phyloP scores from a whole-genome alignment of 495 filamentous ascomycete genomes.

The Bombardia bombarda region DNA sequence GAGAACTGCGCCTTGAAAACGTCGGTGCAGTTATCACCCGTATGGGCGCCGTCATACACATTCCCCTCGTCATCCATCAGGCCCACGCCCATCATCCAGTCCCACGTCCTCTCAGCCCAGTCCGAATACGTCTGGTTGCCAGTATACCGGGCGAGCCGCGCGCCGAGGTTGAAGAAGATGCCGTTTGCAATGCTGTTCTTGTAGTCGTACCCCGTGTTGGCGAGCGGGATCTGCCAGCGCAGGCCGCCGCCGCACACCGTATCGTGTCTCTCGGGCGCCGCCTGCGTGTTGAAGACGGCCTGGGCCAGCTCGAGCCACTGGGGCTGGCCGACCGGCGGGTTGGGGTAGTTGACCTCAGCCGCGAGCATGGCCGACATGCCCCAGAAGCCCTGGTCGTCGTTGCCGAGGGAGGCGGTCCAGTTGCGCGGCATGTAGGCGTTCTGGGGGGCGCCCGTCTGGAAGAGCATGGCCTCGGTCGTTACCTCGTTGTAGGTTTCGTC shows the following conservation, averaged over 20 bases:
- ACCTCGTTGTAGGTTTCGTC: conserved; percentile 54
- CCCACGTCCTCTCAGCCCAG: conserved; percentile 62
- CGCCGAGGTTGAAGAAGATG: conserved; percentile 71
- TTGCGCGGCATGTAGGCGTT: conserved; percentile 57
- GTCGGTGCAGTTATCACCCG: conserved; percentile 47
- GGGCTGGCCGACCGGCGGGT: conserved; percentile 43
- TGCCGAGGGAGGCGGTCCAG: conserved; percentile 59
- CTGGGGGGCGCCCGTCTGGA: conserved; percentile 45
- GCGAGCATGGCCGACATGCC: conserved; percentile 62
- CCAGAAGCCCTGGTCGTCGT: conserved; percentile 78
- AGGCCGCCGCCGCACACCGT: conserved; percentile 60
- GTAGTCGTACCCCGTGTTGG: conserved; percentile 67
- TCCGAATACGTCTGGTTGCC: conserved; percentile 68
- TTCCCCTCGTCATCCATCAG: conserved; percentile 45
- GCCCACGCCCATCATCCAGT: conserved; percentile 60
- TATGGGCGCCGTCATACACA: conserved; percentile 63
- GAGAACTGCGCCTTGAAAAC: conserved; percentile 55
- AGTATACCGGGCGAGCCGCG: conserved; percentile 64
- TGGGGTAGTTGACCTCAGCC: conserved; percentile 57
- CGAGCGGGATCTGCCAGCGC: conserved; percentile 67
- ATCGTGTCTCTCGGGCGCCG: conserved; percentile 43
- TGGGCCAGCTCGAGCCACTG: conserved; percentile 65
- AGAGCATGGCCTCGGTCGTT: conserved; percentile 47
- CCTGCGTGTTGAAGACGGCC: conserved; percentile 64
- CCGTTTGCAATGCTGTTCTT: conserved; percentile 69